A percentile compares a stretch with the other conserved stretches of the same genome.
Conservation (phyloP, 2,329 filamentous ascomycete genomes). For the Amylocarpus encephaloides region DNA sequence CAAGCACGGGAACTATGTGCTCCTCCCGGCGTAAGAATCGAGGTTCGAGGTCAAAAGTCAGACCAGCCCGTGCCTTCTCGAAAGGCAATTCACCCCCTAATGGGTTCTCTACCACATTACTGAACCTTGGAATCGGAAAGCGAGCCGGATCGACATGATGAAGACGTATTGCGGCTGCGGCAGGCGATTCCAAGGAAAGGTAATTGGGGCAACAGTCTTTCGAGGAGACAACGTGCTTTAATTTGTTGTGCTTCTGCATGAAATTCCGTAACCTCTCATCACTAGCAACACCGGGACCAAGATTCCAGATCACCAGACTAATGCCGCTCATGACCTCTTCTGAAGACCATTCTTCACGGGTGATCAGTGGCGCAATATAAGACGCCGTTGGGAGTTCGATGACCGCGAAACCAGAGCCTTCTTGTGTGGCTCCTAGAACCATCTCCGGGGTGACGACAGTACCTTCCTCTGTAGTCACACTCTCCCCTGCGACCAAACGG, state of each 20-base stretch:
- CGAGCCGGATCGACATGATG: conserved; percentile 65
- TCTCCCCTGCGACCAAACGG: conserved; percentile 55
- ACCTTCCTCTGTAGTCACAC: conserved; percentile 58
- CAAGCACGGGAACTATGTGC: conserved; percentile 42
- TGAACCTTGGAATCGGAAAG: conserved; percentile 66
- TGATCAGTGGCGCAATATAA: conserved; percentile 65
- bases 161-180: conserved; percentile 61
- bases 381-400: conserved; percentile 68
- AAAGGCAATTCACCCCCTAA: conserved; percentile 10
- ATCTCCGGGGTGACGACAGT: conserved; percentile 73
- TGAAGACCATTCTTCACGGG: conserved; percentile 65
- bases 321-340: conserved; percentile 60
- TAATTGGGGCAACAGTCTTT: conserved; percentile 69
- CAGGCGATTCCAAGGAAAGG: conserved; percentile 61
- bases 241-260: conserved; percentile 51
- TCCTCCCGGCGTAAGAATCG: conserved; percentile 36
- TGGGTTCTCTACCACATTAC: conserved; percentile 32
- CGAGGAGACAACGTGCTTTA: conserved; percentile 74
- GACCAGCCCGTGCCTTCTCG: conserved; percentile 21
- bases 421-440: conserved; percentile 64
- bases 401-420: conserved; percentile 70
- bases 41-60: conserved; percentile 26
- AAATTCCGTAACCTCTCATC: conserved; percentile 62
- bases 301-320: conserved; percentile 70
- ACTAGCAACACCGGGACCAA: conserved; percentile 60